These are phyloP conservation scores for Pseudovirgaria hyperparasitica DNA, from an alignment of 2,329 filamentous ascomycete species.

Conservation along the genomic window DNA sequence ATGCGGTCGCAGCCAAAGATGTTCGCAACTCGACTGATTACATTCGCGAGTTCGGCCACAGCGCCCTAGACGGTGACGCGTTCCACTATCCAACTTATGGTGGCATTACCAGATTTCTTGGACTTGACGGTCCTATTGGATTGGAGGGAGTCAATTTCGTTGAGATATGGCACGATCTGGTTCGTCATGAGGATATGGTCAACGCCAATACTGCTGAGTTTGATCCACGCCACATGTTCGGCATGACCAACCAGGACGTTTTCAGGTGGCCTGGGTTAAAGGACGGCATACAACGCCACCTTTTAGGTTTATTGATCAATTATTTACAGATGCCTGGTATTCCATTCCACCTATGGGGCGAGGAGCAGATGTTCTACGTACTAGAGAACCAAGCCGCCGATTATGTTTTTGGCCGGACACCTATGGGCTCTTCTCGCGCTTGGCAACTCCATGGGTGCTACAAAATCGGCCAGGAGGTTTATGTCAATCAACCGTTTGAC, in stretches of 20 bases:
- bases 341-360: slow-evolving; percentile 48
- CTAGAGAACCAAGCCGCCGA: slow-evolving; percentile 51
- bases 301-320: slow-evolving; percentile 46
- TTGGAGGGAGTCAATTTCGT: slow-evolving; percentile 30
- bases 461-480: slow-evolving; percentile 41
- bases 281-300: slow-evolving; percentile 43
- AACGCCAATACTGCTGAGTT: slow-evolving; percentile 49
- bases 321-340: slow-evolving; percentile 49
- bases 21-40: slow-evolving; percentile 32
- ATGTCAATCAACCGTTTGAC: slow-evolving; percentile 45
- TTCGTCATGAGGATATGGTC: slow-evolving; percentile 46
- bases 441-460: slow-evolving; percentile 57
- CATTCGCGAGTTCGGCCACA: slow-evolving; percentile 38
- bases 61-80: slow-evolving; percentile 45
- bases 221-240: slow-evolving; percentile 53
- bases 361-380: slow-evolving; percentile 53
- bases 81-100: slow-evolving; percentile 55
- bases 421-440: slow-evolving; percentile 48
- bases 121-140: slow-evolving; percentile 37
- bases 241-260: slow-evolving; percentile 53
- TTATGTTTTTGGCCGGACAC: slow-evolving; percentile 52
- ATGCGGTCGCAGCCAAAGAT: slow-evolving; percentile 37
- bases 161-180: slow-evolving; percentile 42
- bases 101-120: slow-evolving; percentile 47
- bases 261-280: slow-evolving; percentile 49